Percentiles rank a stretch among this genome's conserved stretches.
Conservation (phyloP, 2,329 filamentous ascomycete genomes). For the Hypoxylon sp. region DNA sequence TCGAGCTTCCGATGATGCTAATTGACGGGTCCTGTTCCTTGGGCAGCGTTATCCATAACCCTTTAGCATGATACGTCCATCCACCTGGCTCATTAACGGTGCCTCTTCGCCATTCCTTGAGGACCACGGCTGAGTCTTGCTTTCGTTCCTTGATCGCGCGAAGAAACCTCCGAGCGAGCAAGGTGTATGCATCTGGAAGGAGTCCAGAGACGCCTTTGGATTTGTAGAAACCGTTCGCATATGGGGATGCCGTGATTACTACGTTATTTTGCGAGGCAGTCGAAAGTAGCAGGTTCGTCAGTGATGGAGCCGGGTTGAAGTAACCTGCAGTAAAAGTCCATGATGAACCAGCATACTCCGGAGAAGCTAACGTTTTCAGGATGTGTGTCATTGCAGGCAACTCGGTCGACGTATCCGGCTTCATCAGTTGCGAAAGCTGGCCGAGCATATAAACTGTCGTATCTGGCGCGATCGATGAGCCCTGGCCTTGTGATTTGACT, state of each 20-base stretch:
- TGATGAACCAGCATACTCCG: constrained; percentile 74
- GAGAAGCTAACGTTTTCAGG: constrained; percentile 73
- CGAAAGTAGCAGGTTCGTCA: constrained; percentile 82
- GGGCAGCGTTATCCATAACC: constrained; percentile 86
- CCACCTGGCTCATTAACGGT: constrained; percentile 83
- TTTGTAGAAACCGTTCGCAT: constrained; percentile 95
- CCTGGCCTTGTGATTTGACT: constrained; percentile 40
- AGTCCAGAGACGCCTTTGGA: constrained; percentile 90
- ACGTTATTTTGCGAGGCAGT: constrained; percentile 79
- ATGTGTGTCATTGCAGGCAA: constrained; percentile 83
- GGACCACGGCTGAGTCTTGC: constrained; percentile 69
- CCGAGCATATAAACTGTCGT: constrained; percentile 88
- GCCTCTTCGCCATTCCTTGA: constrained; percentile 91
- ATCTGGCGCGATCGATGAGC: constrained; percentile 56
- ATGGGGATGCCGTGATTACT: constrained; percentile 91
- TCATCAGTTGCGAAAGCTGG: constrained; percentile 87
- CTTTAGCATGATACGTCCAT: constrained; percentile 99
- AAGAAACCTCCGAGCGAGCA: constrained; percentile 86
- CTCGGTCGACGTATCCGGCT: constrained; percentile 86
- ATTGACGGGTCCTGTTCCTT: constrained; percentile 76
- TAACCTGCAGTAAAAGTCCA: constrained; percentile 99
- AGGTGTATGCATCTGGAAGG: constrained; percentile 90
- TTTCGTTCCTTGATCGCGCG: constrained; percentile 63
- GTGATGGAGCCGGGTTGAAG: constrained; percentile 92
- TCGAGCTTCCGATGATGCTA: constrained; percentile 89